Evolutionary conservation across 371 early-diverging fungal genomes (phyloP), one percentile per base, ranked within the genome.

Genomic region (Circinella minor): DNA sequence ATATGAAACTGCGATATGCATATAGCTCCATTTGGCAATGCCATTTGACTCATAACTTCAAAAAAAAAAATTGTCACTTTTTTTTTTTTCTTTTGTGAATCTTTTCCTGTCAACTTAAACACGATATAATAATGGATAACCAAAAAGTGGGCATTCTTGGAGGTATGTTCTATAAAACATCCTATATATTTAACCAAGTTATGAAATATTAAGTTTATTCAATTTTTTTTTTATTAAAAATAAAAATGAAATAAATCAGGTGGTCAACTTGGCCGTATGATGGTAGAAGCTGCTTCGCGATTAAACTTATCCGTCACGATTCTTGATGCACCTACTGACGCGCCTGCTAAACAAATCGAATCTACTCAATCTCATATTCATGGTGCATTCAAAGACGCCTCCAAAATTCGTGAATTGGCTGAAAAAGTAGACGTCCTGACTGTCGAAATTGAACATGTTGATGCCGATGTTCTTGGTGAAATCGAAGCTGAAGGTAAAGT

Each of bases 251-350:
- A 55, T 46, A 34, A 7, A 66, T 3, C 11, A 84, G 84, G 98
- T 63, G 98, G 98, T 36, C 98, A 98, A 82, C 92, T 98, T 38
- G 98, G 98, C 39, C 90, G 98, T 78, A 98, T 98, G 98, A 87
- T 95, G 81, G 87, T 93, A 36, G 98, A 98, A 81, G 95, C 98
- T 7, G 97, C 96, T 8, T 92, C 92, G 67, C 90, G 97, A 15
- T 88, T 98, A 68, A 94, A 94, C 77, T 79, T 98, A 38, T 73
- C 83, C 5, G 90, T 97, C 65, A 85, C 84, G 47, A 89, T 97
- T 68, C 91, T 98, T 48, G 99, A 98, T 79, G 82, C 84, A 36
- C 88, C 86, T 7, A 67, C 63, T 4, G 83, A 89, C 70, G 83
- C 92, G 18, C 98, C 98, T 1, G 99, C 97, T 36, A 92, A 92